Conservation (phyloP, 2,329 filamentous ascomycete genomes). For the Coleophoma cylindrospora region DNA sequence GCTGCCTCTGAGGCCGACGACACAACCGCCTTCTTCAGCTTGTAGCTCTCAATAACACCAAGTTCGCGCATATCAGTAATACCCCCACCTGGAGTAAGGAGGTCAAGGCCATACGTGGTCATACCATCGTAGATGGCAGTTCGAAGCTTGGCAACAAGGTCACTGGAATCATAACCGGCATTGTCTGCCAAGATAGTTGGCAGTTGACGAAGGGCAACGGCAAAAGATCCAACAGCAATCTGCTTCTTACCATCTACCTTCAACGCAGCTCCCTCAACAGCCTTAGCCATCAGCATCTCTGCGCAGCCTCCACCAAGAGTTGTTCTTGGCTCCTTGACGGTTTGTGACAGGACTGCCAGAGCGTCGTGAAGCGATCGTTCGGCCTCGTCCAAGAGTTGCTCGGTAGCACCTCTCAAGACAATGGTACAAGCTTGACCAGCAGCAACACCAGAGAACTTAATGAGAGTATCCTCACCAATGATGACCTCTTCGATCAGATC, state of each 20-base stretch:
- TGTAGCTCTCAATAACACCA: constrained; percentile 96
- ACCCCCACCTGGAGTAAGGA: constrained; percentile 83
- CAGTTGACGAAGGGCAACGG: constrained; percentile 82
- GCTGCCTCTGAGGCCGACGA: constrained; percentile 94
- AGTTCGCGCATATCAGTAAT: constrained; percentile 94
- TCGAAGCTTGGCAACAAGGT: constrained; percentile 84
- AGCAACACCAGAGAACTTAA: constrained; percentile 94
- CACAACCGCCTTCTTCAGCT: constrained; percentile 97
- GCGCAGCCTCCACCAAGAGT: constrained; percentile 94
- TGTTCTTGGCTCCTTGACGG: constrained; percentile 87
- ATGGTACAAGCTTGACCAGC: constrained; percentile 94
- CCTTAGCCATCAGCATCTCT: constrained; percentile 99
- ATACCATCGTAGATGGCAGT: constrained; percentile 94
- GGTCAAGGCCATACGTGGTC: constrained; percentile 85
- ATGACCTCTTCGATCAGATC: constrained; percentile 97
- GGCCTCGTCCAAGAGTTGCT: constrained; percentile 94
- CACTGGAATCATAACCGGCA: constrained; percentile 90
- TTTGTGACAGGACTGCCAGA: constrained; percentile 92
- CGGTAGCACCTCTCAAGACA: constrained; percentile 90
- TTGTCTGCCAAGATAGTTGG: constrained; percentile 98
- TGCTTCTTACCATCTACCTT: constrained; percentile 97
- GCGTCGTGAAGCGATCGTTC: constrained; percentile 96
- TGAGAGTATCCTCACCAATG: constrained; percentile 94
- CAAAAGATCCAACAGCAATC: constrained; percentile 85
- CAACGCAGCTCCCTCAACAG: constrained; percentile 87